phyloP scores from a whole-genome alignment of 2,329 filamentous ascomycete genomes.

The Alternaria burnsii region DNA sequence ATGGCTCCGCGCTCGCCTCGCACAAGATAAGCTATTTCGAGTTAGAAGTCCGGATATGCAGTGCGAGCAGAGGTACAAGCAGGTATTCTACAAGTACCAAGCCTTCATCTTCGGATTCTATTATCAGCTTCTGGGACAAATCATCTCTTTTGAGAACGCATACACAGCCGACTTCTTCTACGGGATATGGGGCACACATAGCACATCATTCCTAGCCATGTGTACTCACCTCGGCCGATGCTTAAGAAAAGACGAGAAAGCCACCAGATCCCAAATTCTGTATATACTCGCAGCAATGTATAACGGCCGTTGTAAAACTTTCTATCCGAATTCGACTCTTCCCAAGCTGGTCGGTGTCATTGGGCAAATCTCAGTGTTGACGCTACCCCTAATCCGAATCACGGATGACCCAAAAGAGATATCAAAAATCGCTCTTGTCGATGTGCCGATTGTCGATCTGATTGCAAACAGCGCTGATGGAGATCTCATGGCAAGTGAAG shows the following conservation, averaged over 20 bases:
- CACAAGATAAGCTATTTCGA: background rate
- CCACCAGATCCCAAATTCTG: background rate
- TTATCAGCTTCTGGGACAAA: background rate
- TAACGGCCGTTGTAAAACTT: background rate
- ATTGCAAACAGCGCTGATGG: background rate
- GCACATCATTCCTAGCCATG: background rate
- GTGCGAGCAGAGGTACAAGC: background rate
- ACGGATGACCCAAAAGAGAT: background rate
- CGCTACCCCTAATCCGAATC: background rate
- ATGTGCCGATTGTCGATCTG: background rate
- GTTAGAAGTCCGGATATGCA: background rate
- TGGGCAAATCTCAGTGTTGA: background rate
- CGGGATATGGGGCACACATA: background rate
- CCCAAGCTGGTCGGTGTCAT: background rate
- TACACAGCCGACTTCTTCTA: background rate
- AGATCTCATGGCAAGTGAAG: background rate
- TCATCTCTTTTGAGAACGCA: fast-evolving
- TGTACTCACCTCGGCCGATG: background rate
- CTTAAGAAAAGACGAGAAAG: background rate
- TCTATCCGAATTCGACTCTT: background rate
- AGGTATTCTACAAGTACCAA: background rate
- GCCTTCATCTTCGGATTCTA: background rate
- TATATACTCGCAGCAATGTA: background rate
- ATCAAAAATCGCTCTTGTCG: background rate
- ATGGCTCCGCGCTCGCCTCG: background rate